Conservation (phyloP, 2,329 filamentous ascomycete genomes). For the Paracoccidioides lutzii region DNA sequence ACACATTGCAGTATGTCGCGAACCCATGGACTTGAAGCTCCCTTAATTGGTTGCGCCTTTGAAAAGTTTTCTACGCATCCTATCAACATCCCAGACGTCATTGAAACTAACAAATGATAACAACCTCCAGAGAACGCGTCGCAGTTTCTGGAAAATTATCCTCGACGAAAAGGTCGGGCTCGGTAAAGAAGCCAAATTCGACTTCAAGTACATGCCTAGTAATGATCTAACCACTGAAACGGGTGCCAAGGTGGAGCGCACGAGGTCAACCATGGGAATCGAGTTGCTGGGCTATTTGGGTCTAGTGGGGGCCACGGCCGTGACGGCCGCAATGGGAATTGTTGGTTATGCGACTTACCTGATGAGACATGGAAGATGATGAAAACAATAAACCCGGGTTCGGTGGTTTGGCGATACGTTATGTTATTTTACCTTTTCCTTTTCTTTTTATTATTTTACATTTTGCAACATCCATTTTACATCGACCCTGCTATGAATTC, state of each 20-base stretch:
- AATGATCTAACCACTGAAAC: conserved; percentile 17
- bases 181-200: conserved; percentile 50
- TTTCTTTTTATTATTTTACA: not conserved
- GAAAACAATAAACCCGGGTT: not conserved
- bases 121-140: conserved; percentile 28
- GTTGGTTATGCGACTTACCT: conserved; percentile 1
- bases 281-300: conserved; percentile 1
- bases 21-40: no score
- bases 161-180: conserved; percentile 54
- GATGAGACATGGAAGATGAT: not conserved
- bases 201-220: conserved; percentile 57
- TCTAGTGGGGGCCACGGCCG: not conserved
- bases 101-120: conserved; percentile 2
- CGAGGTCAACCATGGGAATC: not conserved
- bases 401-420: not conserved
- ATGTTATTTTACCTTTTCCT: not conserved
- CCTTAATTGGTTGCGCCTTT: no score
- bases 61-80: not conserved
- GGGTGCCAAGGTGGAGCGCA: not conserved
- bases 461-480: not conserved
- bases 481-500: no score
- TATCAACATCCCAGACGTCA: not conserved
- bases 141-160: conserved; percentile 46
- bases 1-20: conserved; percentile 37
- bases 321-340: not conserved